A percentile compares a stretch with the other conserved stretches of the same genome.
These are phyloP conservation scores for Silene uniflora DNA, from an alignment of 148 eudicot genomes.

Conservation along the genomic window DNA sequence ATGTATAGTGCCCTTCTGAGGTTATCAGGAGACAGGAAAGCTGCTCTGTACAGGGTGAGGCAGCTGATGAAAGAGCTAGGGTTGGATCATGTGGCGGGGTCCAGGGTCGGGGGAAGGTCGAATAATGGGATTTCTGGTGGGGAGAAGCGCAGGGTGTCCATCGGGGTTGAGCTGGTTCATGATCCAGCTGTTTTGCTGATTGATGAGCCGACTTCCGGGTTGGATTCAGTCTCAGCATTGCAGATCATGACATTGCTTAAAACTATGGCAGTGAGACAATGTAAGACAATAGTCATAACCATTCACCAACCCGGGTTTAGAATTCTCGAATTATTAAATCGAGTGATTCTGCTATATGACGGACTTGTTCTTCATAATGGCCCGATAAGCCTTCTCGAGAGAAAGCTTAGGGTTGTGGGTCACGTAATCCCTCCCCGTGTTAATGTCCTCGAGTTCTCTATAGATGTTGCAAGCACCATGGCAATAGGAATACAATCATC, in stretches of 20 bases:
- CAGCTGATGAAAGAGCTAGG: constrained; percentile 65
- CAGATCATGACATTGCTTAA: constrained; percentile 64
- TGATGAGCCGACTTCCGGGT: constrained; percentile 92
- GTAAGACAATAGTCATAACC: constrained; percentile 72
- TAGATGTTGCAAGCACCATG: constrained; percentile 50
- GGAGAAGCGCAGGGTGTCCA: constrained; percentile 78
- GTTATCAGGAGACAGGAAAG: constrained; percentile 42
- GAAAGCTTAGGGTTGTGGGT: constrained; percentile 51
- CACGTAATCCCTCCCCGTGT: constrained; percentile 55
- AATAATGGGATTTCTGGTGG: constrained; percentile 84
- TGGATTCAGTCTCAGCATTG: constrained; percentile 86
- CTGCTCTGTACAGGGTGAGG: constrained; percentile 40
- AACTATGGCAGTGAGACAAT: constrained; percentile 56
- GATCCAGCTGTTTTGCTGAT: constrained; percentile 68
- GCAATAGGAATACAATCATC: constrained; percentile 36
- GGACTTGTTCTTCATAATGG: constrained; percentile 72
- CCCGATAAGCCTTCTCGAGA: constrained; percentile 52
- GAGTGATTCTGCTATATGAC: constrained; percentile 57
- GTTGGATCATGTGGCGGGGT: constrained; percentile 48
- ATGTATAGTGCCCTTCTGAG: constrained; percentile 75
- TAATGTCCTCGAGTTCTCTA: constrained; percentile 86
- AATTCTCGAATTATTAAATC: constrained; percentile 69
- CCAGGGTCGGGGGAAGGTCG: constrained; percentile 63
- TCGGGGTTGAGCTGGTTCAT: constrained; percentile 93
- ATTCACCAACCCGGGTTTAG: constrained; percentile 93